phyloP scores from a whole-genome alignment of 2,329 filamentous ascomycete genomes.

The Daldinia eschscholtzii region DNA sequence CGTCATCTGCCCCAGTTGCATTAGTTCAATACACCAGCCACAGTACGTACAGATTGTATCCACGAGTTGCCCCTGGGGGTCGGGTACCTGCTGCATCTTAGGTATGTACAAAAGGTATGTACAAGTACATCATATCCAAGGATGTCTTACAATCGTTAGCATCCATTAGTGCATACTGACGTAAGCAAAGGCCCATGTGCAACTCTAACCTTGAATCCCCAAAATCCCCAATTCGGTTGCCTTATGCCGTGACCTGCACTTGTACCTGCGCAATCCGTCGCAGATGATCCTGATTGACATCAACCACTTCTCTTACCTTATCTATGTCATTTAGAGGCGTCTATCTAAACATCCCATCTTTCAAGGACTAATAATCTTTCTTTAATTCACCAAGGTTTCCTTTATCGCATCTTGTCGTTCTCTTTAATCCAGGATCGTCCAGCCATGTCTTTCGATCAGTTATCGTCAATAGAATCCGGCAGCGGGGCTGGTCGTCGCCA shows the following conservation, averaged over 20 bases:
- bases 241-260: constrained; percentile 23
- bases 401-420: constrained; percentile 15
- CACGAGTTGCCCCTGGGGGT: no score
- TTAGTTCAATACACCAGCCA: constrained; percentile 22
- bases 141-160: background rate
- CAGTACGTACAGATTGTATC: constrained; percentile 3
- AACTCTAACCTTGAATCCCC: constrained; percentile 4
- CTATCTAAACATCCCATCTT: constrained; percentile 21
- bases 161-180: constrained; percentile 1
- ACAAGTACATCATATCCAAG: background rate
- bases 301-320: constrained; percentile 14
- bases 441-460: constrained; percentile 90
- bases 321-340: background rate
- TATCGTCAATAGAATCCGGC: constrained; percentile 84
- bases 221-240: constrained; percentile 35
- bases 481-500: constrained; percentile 72
- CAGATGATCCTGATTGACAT: constrained; percentile 31
- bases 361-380: constrained; percentile 16
- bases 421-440: constrained; percentile 12
- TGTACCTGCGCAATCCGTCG: constrained; percentile 17
- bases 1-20: constrained; percentile 1
- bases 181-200: constrained; percentile 29
- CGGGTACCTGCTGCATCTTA: background rate
- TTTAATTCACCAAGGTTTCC: constrained; percentile 23
- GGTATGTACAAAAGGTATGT: background rate